Evolutionary conservation across 148 eudicot species (phyloP).

Genomic region (Diospyros lotus): DNA sequence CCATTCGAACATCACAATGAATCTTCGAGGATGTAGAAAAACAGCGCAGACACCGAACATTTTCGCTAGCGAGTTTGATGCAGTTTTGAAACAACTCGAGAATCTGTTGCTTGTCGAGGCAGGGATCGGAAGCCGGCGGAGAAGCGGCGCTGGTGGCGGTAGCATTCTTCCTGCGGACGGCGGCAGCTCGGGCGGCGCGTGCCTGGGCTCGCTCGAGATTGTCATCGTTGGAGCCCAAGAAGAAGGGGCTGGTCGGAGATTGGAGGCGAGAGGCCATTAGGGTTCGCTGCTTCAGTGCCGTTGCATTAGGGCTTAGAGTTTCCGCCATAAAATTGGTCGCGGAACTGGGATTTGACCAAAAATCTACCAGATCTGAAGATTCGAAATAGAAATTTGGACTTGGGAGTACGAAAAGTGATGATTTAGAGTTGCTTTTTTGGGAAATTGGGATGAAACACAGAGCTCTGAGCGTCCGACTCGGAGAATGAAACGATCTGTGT

Average conservation of each 20-base stretch:
- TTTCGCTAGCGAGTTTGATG: conserved; percentile 93
- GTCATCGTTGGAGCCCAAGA: conserved; percentile 83
- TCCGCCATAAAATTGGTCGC: conserved; percentile 45
- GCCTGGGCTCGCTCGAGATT: conserved; percentile 91
- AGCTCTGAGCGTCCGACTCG: too few relatives aligned
- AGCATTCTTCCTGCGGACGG: conserved; percentile 48
- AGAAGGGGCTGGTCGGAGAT: conserved; percentile 70
- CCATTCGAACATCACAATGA: not conserved
- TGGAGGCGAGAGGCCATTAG: conserved; percentile 36
- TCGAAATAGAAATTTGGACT: not conserved
- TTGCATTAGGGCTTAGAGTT: conserved; percentile 49
- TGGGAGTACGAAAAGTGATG: too few relatives aligned
- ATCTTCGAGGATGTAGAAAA: not conserved
- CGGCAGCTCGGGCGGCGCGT: conserved; percentile 90
- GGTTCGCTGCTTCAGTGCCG: conserved; percentile 23
- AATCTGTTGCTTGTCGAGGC: conserved; percentile 67
- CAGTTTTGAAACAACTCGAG: conserved; percentile 78
- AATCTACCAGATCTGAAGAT: not conserved
- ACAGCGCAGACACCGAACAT: conserved; percentile 29
- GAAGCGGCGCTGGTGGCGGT: conserved; percentile 22
- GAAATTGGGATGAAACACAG: too few relatives aligned
- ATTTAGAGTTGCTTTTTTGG: too few relatives aligned
- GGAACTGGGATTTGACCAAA: not conserved
- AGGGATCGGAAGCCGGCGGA: conserved; percentile 25
- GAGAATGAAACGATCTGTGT: not conserved